Evolutionary conservation across 2,329 filamentous ascomycete species (phyloP), one percentile per base, ranked within the genome.

Genomic region (Microsporum audouinii): DNA sequence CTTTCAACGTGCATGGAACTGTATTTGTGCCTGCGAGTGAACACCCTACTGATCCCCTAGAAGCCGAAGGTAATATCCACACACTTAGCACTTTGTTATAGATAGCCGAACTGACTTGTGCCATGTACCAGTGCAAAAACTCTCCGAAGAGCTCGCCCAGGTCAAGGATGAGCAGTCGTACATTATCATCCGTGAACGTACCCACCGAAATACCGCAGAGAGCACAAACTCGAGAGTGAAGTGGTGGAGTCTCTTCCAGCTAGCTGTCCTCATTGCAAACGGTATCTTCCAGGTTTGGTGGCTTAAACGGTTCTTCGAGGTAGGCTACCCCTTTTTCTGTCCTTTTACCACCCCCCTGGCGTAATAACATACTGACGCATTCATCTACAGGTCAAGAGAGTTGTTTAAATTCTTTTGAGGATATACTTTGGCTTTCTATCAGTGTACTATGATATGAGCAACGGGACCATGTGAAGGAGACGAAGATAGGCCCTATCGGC

Each of bases 231-330:
- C 85, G 68, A 84, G 94, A 67, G 94, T 99, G 74, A 99, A 99
- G 81, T 99, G 94, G 94, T 99, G 94, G 94, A 96, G 94, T 76
- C 83, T 97, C 69, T 97, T 97, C 77, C 91, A 99, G 77, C 85
- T 99, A 66, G 83, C 85, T 61, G 86, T 97, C 58, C 83, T 99
- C 65, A 81, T 95, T 66, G 91, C 88, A 70, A 90, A 97, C 80
- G 94, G 91, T 63, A 80, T 96, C 67, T 99, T 99, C 81, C 94
- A 99, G 80, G 92, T 99, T 66, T 99, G 94, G 92, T 99, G 94
- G 91, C 77, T 99, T 74, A 94, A 95, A 79, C 85, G 94, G 72
- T 99, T 99, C 83, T 96, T 96, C 72, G 91, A 96, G 85, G 85
- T 86, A 72, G 65, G 76, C 33, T 36, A 34, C n/a, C 14, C 12